These are phyloP conservation scores for Fusarium citri DNA, from an alignment of 2,329 filamentous ascomycete genomes.

Conservation along the genomic window DNA sequence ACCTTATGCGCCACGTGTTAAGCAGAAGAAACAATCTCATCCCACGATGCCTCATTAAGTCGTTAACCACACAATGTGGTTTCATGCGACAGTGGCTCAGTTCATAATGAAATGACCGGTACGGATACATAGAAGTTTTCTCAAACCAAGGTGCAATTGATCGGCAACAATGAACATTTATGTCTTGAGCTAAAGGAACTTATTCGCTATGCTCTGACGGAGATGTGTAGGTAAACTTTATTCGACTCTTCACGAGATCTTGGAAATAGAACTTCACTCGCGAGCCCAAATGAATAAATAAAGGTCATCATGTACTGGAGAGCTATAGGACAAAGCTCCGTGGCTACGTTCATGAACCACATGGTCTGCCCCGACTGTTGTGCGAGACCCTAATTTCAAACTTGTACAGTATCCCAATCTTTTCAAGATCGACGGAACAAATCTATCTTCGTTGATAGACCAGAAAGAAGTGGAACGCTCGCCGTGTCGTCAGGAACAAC, in stretches of 20 bases:
- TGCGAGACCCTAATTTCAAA: not conserved
- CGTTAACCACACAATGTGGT: not conserved
- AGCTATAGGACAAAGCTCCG: no score
- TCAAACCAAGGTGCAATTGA: accelerated
- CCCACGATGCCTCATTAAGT: not conserved
- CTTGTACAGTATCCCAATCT: no score
- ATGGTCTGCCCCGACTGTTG: not conserved
- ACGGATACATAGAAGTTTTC: accelerated
- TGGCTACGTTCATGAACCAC: not conserved
- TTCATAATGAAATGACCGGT: not conserved
- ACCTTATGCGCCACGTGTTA: not conserved
- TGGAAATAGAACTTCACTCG: not conserved
- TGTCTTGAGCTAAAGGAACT: not conserved
- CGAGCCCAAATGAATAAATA: not conserved
- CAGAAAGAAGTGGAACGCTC: not conserved
- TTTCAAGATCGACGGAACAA: not conserved
- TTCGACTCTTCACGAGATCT: not conserved
- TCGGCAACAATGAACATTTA: not conserved
- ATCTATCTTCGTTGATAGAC: not conserved
- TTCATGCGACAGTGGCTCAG: not conserved
- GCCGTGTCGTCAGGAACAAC: not conserved
- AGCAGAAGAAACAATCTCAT: not conserved
- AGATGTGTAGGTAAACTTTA: not conserved
- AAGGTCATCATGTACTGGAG: no score
- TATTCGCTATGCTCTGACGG: not conserved